Conservation (phyloP, 2,329 filamentous ascomycete species). For the Pseudogymnoascus sp. region DNA sequence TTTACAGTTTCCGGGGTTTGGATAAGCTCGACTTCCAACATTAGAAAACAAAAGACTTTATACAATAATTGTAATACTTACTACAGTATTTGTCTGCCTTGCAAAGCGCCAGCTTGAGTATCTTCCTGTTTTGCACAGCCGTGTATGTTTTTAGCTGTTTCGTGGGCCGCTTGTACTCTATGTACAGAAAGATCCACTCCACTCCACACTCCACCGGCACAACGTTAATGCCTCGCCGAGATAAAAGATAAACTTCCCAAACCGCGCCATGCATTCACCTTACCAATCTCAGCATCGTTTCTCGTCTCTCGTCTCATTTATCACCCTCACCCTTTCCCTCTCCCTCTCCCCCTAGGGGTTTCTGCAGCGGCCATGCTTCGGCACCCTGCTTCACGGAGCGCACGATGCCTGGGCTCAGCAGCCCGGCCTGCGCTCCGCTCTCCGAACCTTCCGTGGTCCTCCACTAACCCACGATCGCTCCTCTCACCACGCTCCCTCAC, state of each 20-base stretch:
- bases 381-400: not conserved
- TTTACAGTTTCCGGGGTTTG: not conserved
- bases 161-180: no score
- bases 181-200: no score
- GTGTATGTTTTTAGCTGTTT: not conserved
- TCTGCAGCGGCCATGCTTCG: not conserved
- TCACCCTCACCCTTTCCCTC: not conserved
- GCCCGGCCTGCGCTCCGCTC: not conserved
- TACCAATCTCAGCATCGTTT: not conserved
- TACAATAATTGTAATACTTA: not conserved
- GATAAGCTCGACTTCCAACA: not conserved
- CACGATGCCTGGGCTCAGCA: not conserved
- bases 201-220: no score
- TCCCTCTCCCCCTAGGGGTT: not conserved
- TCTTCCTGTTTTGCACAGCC: not conserved
- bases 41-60: not conserved
- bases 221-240: not conserved
- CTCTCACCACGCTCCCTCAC: conserved; percentile 13
- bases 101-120: not conserved
- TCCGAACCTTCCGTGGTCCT: not conserved
- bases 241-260: not conserved
- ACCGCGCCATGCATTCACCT: not conserved
- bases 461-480: conserved; percentile 12
- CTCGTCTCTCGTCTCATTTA: not conserved
- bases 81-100: not conserved